Evolutionary conservation across 176 grass and related monocot species (phyloP).

Genomic region (Oryza nivara): DNA sequence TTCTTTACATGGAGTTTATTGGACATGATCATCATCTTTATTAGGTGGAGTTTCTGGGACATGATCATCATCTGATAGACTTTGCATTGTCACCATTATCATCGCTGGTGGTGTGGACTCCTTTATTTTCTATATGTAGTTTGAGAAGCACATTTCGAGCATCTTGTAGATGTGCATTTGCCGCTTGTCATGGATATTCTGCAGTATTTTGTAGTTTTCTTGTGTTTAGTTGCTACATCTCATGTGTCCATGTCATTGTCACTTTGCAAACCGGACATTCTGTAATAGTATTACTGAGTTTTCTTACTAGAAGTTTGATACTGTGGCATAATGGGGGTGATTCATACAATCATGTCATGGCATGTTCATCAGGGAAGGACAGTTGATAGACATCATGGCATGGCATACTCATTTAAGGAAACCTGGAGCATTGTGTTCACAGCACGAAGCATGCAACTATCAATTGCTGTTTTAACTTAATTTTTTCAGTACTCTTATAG

Average conservation of each 20-base stretch:
- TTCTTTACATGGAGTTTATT: conserved; percentile 41
- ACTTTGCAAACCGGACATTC: conserved; percentile 44
- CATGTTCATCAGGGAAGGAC: conserved; percentile 54
- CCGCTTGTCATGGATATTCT: conserved; percentile 43
- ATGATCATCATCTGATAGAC: conserved; percentile 58
- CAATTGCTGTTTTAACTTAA: conserved; percentile 30
- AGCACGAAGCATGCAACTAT: conserved; percentile 41
- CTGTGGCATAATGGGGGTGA: conserved; percentile 26
- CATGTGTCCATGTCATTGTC: conserved; percentile 44
- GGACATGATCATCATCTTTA: conserved; percentile 61
- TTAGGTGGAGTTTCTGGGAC: conserved; percentile 41
- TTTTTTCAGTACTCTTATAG: not conserved
- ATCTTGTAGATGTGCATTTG: conserved; percentile 60
- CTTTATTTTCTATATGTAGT: conserved; percentile 41
- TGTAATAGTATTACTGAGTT: conserved; percentile 48
- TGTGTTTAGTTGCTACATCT: conserved; percentile 35
- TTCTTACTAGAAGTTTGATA: conserved; percentile 19
- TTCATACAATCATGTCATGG: conserved; percentile 73
- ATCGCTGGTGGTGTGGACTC: conserved; percentile 40
- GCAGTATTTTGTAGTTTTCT: conserved; percentile 38
- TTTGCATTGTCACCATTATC: conserved; percentile 68
- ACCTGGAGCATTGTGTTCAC: conserved; percentile 36
- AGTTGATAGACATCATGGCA: conserved; percentile 60
- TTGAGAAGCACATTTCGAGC: conserved; percentile 42
- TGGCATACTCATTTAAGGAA: conserved; percentile 57